Base-by-base conservation (phyloP, 371 early-diverging fungal species). In the Haplosporangium sp. region DNA sequence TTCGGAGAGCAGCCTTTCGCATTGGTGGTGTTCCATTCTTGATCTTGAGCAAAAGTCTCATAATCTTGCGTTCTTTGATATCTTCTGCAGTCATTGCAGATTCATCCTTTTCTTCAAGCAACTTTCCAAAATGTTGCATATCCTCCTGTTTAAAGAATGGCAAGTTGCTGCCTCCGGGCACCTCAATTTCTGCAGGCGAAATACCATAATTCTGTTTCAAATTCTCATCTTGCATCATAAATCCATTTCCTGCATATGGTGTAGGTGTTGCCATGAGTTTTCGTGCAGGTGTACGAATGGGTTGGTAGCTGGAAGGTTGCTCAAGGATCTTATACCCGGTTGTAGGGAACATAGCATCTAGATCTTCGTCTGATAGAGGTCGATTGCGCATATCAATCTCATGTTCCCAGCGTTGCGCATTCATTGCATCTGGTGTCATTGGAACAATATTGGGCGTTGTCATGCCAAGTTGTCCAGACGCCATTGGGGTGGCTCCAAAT, bases 21-120 rank as follows among this genome's bases (percentile, higher is more conserved):
- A 95, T 91, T 5, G 96, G 95, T 3, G 98, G 97, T 1, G 97
- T 93, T 56, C 99, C 99, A 72, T 99, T 99, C 89, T 99, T 99
- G 86, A 99, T 97, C 77, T 95, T 95, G 39, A 99, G 87, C 69
- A 99, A 81, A 59, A 98, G 83, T 34, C 97, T 89, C 96, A 98
- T 93, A 67, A 98, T 96, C 82, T 97, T 96, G 52, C 98, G 90
- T 83, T 98, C 98, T 84, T 95, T 96, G 63, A 94, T 84, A 72
- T 98, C 99, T 47, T 95, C 97, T 2, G 94, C 87, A 4, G 94
- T 88, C 86, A 98, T 84, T 50, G 89, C 86, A n/a, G 88, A 86
- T 65, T 98, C 98, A 71, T 94, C 94, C 62, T 92, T 88, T 37
- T 95, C 94, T 44, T 95, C 95, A 56, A 98, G 75, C 47, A 99